Percentiles rank a stretch among this genome's conserved stretches.
Conservation (phyloP, 495 filamentous ascomycete species). For the Penicilliopsis zonata region DNA sequence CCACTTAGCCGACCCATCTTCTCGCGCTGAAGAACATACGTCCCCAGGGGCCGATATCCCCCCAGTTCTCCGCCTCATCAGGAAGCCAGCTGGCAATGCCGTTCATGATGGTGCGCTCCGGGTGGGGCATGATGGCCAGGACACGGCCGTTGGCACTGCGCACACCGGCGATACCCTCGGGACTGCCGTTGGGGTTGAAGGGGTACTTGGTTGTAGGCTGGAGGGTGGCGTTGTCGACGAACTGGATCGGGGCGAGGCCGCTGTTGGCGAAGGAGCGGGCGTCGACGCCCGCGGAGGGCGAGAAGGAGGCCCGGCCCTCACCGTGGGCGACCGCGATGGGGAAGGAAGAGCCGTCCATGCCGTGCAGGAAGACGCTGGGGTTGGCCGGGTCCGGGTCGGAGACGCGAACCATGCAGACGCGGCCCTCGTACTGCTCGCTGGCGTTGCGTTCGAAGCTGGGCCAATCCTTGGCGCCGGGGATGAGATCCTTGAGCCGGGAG, state of each 20-base stretch:
- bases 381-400: constrained; percentile 38
- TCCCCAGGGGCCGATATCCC: constrained; percentile 81
- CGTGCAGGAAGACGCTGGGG: constrained; percentile 83
- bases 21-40: constrained; percentile 70
- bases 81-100: constrained; percentile 72
- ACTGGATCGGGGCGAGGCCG: constrained; percentile 60
- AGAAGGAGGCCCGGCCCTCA: constrained; percentile 79
- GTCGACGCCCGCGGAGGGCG: constrained; percentile 21
- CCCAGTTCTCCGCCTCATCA: constrained; percentile 55
- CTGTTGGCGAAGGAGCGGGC: constrained; percentile 43
- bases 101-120: constrained; percentile 79
- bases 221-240: constrained; percentile 65
- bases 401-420: constrained; percentile 80
- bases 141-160: constrained; percentile 73
- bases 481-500: constrained; percentile 66
- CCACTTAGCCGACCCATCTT: constrained; percentile 64
- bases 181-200: constrained; percentile 87
- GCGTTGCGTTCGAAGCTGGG: constrained; percentile 78
- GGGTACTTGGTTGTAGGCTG: constrained; percentile 74
- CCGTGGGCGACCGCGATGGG: constrained; percentile 88
- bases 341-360: constrained; percentile 73
- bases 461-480: constrained; percentile 79
- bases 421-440: constrained; percentile 86
- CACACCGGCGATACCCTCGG: constrained; percentile 75
- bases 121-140: constrained; percentile 92